A percentile compares a stretch with the other conserved stretches of the same genome.
These are phyloP conservation scores for Stenogyne calaminthoides DNA, from an alignment of 305 asterid species.

Conservation along the genomic window DNA sequence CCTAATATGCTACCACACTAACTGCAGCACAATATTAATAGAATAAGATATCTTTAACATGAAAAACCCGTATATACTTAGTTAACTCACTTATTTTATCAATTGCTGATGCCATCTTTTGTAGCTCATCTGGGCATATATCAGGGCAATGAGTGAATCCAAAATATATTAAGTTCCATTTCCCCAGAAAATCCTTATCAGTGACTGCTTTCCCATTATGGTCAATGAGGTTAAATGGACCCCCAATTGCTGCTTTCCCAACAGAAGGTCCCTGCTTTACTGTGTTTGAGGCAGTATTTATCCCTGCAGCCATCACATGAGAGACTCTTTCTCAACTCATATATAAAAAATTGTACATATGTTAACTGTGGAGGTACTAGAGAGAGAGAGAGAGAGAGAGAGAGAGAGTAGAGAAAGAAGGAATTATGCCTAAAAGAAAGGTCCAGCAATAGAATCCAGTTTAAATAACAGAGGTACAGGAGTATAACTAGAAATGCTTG, in stretches of 20 bases:
- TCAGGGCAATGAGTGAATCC: conserved; percentile 99
- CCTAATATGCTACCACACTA: background rate
- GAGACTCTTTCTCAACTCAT: conserved; percentile 3
- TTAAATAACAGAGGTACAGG: background rate
- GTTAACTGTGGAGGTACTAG: background rate
- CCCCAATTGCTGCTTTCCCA: conserved; percentile 92
- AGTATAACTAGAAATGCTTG: background rate
- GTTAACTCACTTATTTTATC: conserved; percentile 78
- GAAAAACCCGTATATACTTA: background rate
- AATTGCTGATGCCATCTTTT: conserved; percentile 79
- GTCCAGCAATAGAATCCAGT: background rate
- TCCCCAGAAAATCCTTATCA: conserved; percentile 76
- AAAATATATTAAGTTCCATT: conserved; percentile 82
- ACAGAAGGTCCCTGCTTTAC: conserved; percentile 80
- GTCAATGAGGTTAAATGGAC: conserved; percentile 85
- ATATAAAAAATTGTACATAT: background rate
- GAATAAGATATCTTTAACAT: background rate
- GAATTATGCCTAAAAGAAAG: background rate
- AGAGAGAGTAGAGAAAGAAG: background rate
- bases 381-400: background rate
- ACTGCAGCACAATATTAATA: background rate
- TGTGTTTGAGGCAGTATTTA: conserved; percentile 58
- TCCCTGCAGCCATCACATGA: conserved; percentile 46
- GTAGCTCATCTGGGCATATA: conserved; percentile 96
- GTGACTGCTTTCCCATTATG: conserved; percentile 82